These are phyloP conservation scores for Pichia nakasei DNA, from an alignment of 805 yeast species.

Conservation along the genomic window DNA sequence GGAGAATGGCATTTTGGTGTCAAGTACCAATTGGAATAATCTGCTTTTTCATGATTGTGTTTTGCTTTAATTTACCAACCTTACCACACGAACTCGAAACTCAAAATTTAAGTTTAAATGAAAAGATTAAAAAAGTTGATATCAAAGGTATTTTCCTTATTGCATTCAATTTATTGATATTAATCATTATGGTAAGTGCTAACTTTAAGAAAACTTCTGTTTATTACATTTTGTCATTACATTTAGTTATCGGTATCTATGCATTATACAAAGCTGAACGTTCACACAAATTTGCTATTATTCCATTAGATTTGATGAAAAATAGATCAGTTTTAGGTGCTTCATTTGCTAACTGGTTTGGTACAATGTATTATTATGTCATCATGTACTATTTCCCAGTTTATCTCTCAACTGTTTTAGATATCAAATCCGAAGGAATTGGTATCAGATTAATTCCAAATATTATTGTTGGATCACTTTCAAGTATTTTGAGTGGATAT, in stretches of 20 bases:
- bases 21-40: constrained; percentile 44
- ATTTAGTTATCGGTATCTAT: constrained; percentile 7
- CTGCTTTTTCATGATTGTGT: constrained; percentile 30
- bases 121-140: constrained; percentile 48
- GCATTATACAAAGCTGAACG: constrained; percentile 15
- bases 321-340: constrained; percentile 56
- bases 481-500: constrained; percentile 55
- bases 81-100: constrained; percentile 22
- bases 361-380: constrained; percentile 38
- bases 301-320: constrained; percentile 48
- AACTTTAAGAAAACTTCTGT: constrained; percentile 22
- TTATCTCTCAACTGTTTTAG: constrained; percentile 47
- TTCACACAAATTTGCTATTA: constrained; percentile 41
- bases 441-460: constrained; percentile 56
- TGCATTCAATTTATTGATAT: constrained; percentile 24
- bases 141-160: constrained; percentile 31
- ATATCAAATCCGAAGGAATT: constrained; percentile 43
- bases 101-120: constrained; percentile 29
- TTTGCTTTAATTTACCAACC: constrained; percentile 38
- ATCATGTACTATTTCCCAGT: constrained; percentile 55
- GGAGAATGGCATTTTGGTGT: constrained; percentile 55
- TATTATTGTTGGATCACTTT: constrained; percentile 47
- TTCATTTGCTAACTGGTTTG: constrained; percentile 55
- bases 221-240: neutral
- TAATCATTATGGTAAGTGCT: constrained; percentile 30